Evolutionary conservation across 2,329 filamentous ascomycete genomes (phyloP), one percentile per base, ranked within the genome.

Genomic region (Didymella segeticola): DNA sequence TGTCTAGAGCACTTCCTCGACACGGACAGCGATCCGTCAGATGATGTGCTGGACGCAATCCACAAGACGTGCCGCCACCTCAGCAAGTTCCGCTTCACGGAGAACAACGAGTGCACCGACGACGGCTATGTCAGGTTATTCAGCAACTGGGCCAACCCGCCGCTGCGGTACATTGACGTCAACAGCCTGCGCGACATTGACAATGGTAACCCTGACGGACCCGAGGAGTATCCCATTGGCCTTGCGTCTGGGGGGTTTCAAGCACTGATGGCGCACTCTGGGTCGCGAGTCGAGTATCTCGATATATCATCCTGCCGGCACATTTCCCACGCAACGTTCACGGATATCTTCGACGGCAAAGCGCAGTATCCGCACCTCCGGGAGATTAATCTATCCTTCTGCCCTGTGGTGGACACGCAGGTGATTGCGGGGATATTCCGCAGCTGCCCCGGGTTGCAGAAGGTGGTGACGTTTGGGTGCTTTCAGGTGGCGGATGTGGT

Each of bases 281-380:
- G 90, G 4, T 69, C 76, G 1, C 79, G 76, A 10, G 75, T 98
- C 2, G 80, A 82, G 54, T 78, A 83, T 33, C 79, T 98, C 27
- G 90, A 96, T 67, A 79, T 97, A n/a, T 85, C 90, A 12, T 90
- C 89, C 0, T 96, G 91, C 69, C 88, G 93, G 3, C 89, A 96
- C 71, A 93, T 98, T 58, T 83, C 85, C 1, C 80, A 83, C 27
- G 77, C 83, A 14, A 86, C 90, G 0, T 92, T 96, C 54, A 86
- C 90, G 57, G 82, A 87, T 9, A 87, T 89, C 0, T 97, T 98
- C 66, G 79, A 82, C 47, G 76, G 79, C 5, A 74, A 77, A 8
- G 80, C 80, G 20, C 68, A 61, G 19, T 97, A 96, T 62, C 86
- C 88, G 0, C 79, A 85, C 10, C 79, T 98, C 27, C 78, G 79